These are phyloP conservation scores for Herpetomonas samuelpessoai DNA, from an alignment of 208 protist species.

Conservation along the genomic window DNA sequence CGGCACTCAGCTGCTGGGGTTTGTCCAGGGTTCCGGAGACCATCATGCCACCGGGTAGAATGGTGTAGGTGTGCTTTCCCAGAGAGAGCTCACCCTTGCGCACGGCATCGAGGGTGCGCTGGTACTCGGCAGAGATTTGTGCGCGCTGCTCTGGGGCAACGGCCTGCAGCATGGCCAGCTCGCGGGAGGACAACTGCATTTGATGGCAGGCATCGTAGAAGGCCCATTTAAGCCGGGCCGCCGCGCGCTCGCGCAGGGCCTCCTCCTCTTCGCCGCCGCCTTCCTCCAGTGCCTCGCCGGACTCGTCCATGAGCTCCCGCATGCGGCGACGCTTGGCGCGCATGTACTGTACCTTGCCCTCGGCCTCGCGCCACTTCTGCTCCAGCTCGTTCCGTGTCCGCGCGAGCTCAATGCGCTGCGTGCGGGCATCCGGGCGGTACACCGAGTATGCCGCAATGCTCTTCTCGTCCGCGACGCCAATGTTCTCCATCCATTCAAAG, in stretches of 20 bases:
- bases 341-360: constrained; percentile 67
- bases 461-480: constrained; percentile 56
- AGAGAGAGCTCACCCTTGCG: constrained; percentile 64
- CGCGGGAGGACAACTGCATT: constrained; percentile 64
- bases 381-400: constrained; percentile 43
- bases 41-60: constrained; percentile 80
- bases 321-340: constrained; percentile 65
- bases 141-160: constrained; percentile 55
- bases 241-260: constrained; percentile 57
- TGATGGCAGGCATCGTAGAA: constrained; percentile 81
- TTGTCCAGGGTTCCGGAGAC: constrained; percentile 45
- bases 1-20: constrained; percentile 29
- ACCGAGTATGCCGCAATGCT: constrained; percentile 62
- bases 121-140: constrained; percentile 55
- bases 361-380: constrained; percentile 31
- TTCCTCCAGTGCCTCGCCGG: constrained; percentile 56
- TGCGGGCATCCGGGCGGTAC: constrained; percentile 63
- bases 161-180: constrained; percentile 74
- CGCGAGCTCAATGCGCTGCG: constrained; percentile 76
- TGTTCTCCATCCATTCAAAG: constrained; percentile 78
- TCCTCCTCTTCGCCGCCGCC: constrained; percentile 80
- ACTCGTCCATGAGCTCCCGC: constrained; percentile 64
- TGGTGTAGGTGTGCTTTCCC: constrained; percentile 82
- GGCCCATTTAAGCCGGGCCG: constrained; percentile 68
- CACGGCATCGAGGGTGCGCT: constrained; percentile 71